Percentiles rank a stretch among this genome's conserved stretches.
Evolutionary conservation across 352 stramenopile genomes (phyloP).

Genomic region (Phytophthora tubulina): DNA sequence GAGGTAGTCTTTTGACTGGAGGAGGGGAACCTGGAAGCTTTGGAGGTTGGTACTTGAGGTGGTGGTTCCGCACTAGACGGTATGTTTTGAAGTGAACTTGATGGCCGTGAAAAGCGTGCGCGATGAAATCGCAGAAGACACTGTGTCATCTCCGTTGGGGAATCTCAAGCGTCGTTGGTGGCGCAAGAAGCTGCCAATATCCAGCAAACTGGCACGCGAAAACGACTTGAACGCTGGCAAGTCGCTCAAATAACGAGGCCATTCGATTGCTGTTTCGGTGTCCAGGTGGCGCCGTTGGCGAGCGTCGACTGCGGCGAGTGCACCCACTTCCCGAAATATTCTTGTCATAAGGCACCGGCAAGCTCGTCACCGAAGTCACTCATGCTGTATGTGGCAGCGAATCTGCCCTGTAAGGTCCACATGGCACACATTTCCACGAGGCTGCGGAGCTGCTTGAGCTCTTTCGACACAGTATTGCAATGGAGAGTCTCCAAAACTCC

Average conservation of each 20-base stretch:
- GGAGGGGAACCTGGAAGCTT: slow-evolving; percentile 18
- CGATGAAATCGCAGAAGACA: neutral
- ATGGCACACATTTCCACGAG: too few relatives aligned
- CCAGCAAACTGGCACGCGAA: slow-evolving; percentile 19
- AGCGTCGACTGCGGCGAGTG: slow-evolving; percentile 8
- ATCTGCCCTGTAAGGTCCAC: too few relatives aligned
- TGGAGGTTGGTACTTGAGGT: slow-evolving; percentile 23
- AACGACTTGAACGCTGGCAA: slow-evolving; percentile 21
- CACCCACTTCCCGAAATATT: slow-evolving; percentile 30
- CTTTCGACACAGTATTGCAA: too few relatives aligned
- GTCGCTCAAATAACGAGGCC: neutral
- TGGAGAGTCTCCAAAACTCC: too few relatives aligned
- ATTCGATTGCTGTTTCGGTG: neutral
- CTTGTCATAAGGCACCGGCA: neutral
- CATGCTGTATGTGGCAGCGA: too few relatives aligned
- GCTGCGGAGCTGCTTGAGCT: too few relatives aligned
- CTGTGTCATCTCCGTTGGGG: too few relatives aligned
- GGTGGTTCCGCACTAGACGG: slow-evolving; percentile 35
- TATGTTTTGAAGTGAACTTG: slow-evolving; percentile 31
- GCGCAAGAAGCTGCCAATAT: slow-evolving; percentile 11
- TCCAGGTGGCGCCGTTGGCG: slow-evolving; percentile 2
- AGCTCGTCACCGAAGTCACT: too few relatives aligned
- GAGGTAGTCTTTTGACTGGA: slow-evolving; percentile 28
- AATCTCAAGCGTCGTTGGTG: too few relatives aligned
- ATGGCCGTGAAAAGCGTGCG: neutral